Base-by-base conservation (phyloP, 257 asterid genomes). In the Rhazya stricta region DNA sequence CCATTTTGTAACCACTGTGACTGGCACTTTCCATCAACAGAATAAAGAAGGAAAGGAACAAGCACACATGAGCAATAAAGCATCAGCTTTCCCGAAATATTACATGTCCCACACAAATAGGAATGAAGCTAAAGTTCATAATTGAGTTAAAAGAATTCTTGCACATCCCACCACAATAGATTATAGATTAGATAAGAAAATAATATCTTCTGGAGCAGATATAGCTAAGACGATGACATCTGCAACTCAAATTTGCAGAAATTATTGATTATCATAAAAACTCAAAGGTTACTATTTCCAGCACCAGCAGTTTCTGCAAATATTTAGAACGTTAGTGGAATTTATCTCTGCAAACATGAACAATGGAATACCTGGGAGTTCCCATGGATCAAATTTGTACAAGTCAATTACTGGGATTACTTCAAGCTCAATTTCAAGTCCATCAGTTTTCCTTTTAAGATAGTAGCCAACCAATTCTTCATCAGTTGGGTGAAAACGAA, bases 351-450 rank as follows among this genome's bases (percentile, higher is more conserved):
- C 0, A 7, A 77, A 62, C 29, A 54, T 60, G 10, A 16, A 73
- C 32, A 37, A 42, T 36, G 0, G 48, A 65, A 18, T 83, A 86
- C 90, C 90, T 86, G 90, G 90, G 13, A 86, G 77, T 71, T 86
- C 88, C 90, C 90, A 86, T 18, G 90, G 90, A 66, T 86, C 90
- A 73, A 79, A 81, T 76, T 86, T 86, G 76, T 84, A 86, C 79
- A 86, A 73, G 32, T 86, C 85, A 58, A 86, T 75, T 30, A 78
- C 86, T 48, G 88, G 90, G 77, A 86, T 81, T 29, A 86, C 88
- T 78, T 86, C 88, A 39, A 86, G 77, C 75, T 86, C 90, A 66
- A 86, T 86, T 72, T 86, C 90, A 62, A 81, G 84, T 76, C 87
- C 90, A 42, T 86, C 85, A 32, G 81, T 80, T 76, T 86, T 86